A percentile compares a stretch with the other conserved stretches of the same genome.
Conservation (phyloP, 345 rosid species). For the Rhodomyrtus tomentosa region DNA sequence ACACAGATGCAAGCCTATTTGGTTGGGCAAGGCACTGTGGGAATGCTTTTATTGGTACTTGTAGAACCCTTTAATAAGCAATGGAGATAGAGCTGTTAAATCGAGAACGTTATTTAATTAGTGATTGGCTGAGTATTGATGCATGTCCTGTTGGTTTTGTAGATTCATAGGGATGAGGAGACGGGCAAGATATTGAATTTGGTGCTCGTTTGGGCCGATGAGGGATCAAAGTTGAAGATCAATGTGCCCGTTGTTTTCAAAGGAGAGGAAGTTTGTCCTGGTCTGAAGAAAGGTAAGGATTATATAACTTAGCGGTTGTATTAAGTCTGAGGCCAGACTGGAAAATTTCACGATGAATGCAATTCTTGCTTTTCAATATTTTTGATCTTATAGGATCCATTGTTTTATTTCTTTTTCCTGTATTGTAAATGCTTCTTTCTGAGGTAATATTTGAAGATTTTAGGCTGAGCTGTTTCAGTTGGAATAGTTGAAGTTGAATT, state of each 20-base stretch:
- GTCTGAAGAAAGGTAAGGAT: conserved; percentile 62
- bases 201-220: conserved; percentile 88
- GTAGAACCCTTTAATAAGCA: background rate
- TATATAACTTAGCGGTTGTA: background rate
- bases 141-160: background rate
- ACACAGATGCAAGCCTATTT: background rate
- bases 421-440: background rate
- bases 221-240: conserved; percentile 61
- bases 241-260: conserved; percentile 78
- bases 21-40: background rate
- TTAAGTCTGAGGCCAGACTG: background rate
- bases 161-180: conserved; percentile 80
- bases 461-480: background rate
- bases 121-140: background rate
- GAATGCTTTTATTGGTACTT: background rate
- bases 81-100: background rate
- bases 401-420: background rate
- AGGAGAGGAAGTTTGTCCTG: conserved; percentile 67
- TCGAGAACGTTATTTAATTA: background rate
- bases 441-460: background rate
- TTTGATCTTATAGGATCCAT: background rate
- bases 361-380: background rate
- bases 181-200: conserved; percentile 72
- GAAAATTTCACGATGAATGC: background rate
- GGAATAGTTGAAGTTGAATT: background rate